These are phyloP conservation scores for Phytophthora sojae DNA, from an alignment of 352 stramenopile genomes.

Conservation along the genomic window DNA sequence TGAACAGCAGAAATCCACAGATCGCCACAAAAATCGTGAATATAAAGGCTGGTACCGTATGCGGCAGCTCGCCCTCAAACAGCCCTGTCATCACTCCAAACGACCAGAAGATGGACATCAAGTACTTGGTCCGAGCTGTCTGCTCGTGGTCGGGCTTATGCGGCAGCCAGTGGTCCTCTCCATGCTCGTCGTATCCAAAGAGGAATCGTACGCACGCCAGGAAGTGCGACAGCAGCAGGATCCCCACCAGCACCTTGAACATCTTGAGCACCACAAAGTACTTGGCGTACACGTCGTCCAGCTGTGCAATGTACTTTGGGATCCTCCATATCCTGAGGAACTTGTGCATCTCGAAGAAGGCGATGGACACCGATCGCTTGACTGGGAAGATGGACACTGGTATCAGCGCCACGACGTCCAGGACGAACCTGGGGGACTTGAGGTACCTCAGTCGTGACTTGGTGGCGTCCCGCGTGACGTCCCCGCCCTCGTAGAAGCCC, in stretches of 20 bases:
- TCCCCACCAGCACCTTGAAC: constrained; percentile 68
- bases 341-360: constrained; percentile 76
- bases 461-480: constrained; percentile 56
- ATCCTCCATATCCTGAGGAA: constrained; percentile 53
- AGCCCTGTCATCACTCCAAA: constrained; percentile 70
- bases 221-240: constrained; percentile 58
- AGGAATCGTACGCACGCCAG: constrained; percentile 65
- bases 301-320: constrained; percentile 58
- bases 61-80: constrained; percentile 71
- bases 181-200: constrained; percentile 59
- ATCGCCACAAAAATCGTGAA: constrained; percentile 74
- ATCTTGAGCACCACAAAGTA: constrained; percentile 73
- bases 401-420: constrained; percentile 57
- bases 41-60: constrained; percentile 52
- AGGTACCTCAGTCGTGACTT: constrained; percentile 66
- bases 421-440: constrained; percentile 53
- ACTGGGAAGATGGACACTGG: constrained; percentile 52
- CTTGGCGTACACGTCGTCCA: constrained; percentile 67
- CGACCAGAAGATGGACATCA: constrained; percentile 71
- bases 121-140: constrained; percentile 43
- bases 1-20: constrained; percentile 77
- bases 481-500: constrained; percentile 72
- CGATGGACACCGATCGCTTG: constrained; percentile 20
- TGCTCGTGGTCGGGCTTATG: constrained; percentile 25
- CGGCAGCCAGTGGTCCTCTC: constrained; percentile 63